A percentile compares a stretch with the other conserved stretches of the same genome.
phyloP scores from a whole-genome alignment of 805 yeast species.

The Komagataella pastoris region DNA sequence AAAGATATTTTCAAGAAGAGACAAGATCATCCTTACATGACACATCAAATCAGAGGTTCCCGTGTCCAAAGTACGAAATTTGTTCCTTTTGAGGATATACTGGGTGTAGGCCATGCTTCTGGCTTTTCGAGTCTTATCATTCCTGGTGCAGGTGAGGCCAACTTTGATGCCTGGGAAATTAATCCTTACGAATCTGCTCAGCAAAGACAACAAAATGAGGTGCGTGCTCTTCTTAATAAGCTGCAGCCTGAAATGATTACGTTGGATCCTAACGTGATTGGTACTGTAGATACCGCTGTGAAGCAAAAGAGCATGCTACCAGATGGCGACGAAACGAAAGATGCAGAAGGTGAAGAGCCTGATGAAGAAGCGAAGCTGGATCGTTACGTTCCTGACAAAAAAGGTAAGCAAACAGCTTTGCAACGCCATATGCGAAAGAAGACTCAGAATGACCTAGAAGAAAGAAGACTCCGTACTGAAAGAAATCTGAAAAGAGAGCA shows the following conservation, averaged over 20 bases:
- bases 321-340: constrained; percentile 34
- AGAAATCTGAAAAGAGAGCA: constrained; percentile 65
- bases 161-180: constrained; percentile 83
- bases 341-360: constrained; percentile 13
- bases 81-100: constrained; percentile 94
- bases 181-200: constrained; percentile 88
- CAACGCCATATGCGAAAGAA: constrained; percentile 74
- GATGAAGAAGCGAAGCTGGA: constrained; percentile 18
- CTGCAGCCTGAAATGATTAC: constrained; percentile 87
- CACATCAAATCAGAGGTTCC: constrained; percentile 71
- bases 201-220: constrained; percentile 91
- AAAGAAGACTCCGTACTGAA: constrained; percentile 68
- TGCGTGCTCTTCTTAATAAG: constrained; percentile 73
- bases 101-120: constrained; percentile 71
- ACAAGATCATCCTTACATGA: constrained; percentile 85
- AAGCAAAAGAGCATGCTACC: constrained; percentile 50
- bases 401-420: constrained; percentile 73
- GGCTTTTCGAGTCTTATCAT: constrained; percentile 80
- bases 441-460: constrained; percentile 74
- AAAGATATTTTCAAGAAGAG: constrained; percentile 61
- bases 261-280: constrained; percentile 79
- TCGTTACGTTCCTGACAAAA: constrained; percentile 46
- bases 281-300: constrained; percentile 68
- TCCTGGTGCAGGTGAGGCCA: constrained; percentile 98
- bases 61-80: constrained; percentile 53